Evolutionary conservation across 2,329 filamentous ascomycete genomes (phyloP).

Genomic region (Xylaria arbuscula): DNA sequence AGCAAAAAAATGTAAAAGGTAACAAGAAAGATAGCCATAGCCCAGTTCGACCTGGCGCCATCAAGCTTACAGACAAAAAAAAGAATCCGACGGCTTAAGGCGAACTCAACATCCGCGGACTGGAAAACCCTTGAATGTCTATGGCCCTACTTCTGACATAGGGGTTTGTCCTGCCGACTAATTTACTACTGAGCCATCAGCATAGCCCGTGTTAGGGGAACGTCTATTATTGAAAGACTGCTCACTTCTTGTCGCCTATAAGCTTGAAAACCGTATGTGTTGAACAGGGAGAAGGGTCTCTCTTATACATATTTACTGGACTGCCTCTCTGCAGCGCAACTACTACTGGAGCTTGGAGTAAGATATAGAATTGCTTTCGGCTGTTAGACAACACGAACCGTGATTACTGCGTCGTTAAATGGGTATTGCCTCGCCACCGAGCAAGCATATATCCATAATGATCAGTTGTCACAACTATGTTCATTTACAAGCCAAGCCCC

Average conservation of each 20-base stretch:
- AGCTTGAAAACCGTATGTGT: neutral
- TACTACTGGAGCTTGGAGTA: neutral
- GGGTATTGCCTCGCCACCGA: too few species aligned
- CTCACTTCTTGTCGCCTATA: constrained; percentile 4
- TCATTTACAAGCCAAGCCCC: too few species aligned
- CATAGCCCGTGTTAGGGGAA: constrained; percentile 10
- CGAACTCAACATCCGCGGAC: constrained; percentile 17
- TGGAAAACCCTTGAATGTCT: constrained; percentile 24
- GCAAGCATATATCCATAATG: too few species aligned
- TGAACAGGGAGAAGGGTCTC: neutral
- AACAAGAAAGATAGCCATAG: neutral
- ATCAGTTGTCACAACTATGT: too few species aligned
- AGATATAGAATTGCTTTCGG: too few species aligned
- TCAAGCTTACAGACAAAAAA: constrained; percentile 17
- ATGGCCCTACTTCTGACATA: constrained; percentile 21
- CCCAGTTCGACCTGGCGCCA: neutral
- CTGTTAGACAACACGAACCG: too few species aligned
- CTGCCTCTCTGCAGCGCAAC: neutral
- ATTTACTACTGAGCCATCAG: constrained; percentile 12
- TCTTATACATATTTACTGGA: neutral
- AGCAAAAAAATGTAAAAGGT: neutral
- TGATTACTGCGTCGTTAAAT: too few species aligned
- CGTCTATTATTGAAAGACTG: constrained; percentile 11
- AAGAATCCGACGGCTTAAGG: constrained; percentile 18
- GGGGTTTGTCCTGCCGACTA: constrained; percentile 19